Conservation (phyloP, 257 asterid species). For the Datura wrightii region DNA sequence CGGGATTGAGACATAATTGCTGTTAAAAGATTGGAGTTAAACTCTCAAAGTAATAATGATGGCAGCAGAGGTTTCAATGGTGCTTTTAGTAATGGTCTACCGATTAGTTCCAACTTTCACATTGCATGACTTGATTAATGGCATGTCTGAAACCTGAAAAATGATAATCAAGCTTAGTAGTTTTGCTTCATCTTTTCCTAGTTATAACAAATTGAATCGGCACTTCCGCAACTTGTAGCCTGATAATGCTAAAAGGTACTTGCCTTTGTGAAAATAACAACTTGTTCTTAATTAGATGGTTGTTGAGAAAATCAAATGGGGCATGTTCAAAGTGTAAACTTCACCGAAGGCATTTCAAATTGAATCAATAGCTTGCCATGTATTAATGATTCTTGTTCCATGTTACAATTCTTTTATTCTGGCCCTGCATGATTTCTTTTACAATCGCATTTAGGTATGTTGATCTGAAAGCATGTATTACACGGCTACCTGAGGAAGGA, state of each 20-base stretch:
- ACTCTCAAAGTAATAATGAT: background rate
- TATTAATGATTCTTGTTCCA: background rate
- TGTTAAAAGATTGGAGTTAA: background rate
- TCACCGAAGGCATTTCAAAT: background rate
- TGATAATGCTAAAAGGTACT: background rate
- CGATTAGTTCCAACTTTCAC: background rate
- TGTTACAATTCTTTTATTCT: background rate
- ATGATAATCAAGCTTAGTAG: background rate
- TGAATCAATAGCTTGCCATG: background rate
- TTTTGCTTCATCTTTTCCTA: constrained; percentile 23
- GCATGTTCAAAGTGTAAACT: background rate
- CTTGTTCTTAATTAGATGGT: background rate
- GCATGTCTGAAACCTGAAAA: constrained; percentile 8
- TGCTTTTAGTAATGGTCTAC: background rate
- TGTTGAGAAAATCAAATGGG: constrained; percentile 11
- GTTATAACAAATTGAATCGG: constrained; percentile 15
- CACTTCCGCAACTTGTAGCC: constrained; percentile 1
- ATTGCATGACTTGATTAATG: background rate
- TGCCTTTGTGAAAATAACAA: constrained; percentile 15
- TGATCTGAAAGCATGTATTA: constrained; percentile 81
- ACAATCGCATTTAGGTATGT: constrained; percentile 64
- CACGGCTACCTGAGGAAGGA: constrained; percentile 83
- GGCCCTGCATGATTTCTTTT: constrained; percentile 15
- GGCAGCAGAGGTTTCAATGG: constrained; percentile 2
- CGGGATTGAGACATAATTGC: background rate